Evolutionary conservation across 2,329 filamentous ascomycete species (phyloP), one percentile per base, ranked within the genome.

Genomic region (Alternaria arbusti): DNA sequence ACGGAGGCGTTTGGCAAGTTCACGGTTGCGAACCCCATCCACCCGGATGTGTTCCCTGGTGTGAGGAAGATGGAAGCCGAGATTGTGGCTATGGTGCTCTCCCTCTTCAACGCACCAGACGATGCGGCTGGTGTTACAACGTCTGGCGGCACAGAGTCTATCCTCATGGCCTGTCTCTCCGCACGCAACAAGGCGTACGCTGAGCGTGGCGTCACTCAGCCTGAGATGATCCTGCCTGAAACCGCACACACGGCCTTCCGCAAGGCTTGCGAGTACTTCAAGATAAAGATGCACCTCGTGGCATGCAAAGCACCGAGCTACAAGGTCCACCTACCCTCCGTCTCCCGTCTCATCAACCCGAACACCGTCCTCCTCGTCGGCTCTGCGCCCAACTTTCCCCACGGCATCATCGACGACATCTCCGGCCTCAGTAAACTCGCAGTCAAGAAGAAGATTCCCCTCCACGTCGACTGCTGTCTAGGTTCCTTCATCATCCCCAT

Each of bases 41-140:
- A 99, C 80, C 96, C 96, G 7, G 96, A 99, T 82, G 95, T 99
- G 46, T 99, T 99, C 82, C 96, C 96, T 15, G 96, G 95, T 26
- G 94, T 99, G 56, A 87, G 96, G 74, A 99, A 99, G 87, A 99
- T 99, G 96, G 96, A 99, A 84, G 95, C 96, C 47, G 96, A 99
- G 83, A 85, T 99, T 65, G 96, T 99, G 56, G 91, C 94, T 69
- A 99, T 99, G 95, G 94, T 96, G 78, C 84, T 97, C 65, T 87
- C 88, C 47, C 84, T 99, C 79, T 99, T 97, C 85, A 93, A 97
- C 80, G 94, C 91, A 9, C 96, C 96, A 4, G 84, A 89, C n/a
- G 90, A 89, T 59, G 93, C 90, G 28, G 94, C 92, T 6, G 96
- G 96, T 66, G 93, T 96, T 10, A 94, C 92, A 15, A 98, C 96